Evolutionary conservation across 225 moss, liverwort and hornwort genomes (phyloP).

Genomic region (Climacium dendroides): DNA sequence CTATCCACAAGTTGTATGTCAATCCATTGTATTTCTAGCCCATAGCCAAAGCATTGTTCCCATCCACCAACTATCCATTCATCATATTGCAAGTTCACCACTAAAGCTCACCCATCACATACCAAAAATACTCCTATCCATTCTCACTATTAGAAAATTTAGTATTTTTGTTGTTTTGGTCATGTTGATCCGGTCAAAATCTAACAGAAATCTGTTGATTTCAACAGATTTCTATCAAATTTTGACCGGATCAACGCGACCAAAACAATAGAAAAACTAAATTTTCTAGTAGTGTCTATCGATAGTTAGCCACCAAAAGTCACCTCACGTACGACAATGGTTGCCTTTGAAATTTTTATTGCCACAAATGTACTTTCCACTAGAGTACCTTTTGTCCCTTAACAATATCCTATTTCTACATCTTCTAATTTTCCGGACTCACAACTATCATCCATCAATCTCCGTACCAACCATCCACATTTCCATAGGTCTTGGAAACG

Average conservation of each 20-base stretch:
- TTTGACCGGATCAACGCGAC: no score
- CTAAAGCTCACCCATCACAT: neutral
- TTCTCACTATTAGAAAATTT: no score
- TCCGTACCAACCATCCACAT: neutral
- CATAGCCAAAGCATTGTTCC: no score
- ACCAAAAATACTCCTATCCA: fast-evolving
- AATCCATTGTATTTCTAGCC: neutral
- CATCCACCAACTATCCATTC: neutral
- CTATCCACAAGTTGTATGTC: fast-evolving
- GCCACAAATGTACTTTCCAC: neutral
- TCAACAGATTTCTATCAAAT: no score
- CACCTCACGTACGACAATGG: fast-evolving
- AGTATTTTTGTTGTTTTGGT: no score
- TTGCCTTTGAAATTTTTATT: neutral
- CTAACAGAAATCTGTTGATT: no score
- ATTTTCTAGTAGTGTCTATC: no score
- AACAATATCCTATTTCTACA: neutral
- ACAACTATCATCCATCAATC: fast-evolving
- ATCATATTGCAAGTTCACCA: fast-evolving
- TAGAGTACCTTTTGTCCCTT: neutral
- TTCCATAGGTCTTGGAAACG: neutral
- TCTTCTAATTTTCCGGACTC: fast-evolving
- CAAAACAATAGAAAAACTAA: no score
- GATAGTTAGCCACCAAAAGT: fast-evolving
- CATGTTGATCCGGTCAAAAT: no score